Conservation (phyloP, 805 yeast genomes). For the Wickerhamiella galacta region DNA sequence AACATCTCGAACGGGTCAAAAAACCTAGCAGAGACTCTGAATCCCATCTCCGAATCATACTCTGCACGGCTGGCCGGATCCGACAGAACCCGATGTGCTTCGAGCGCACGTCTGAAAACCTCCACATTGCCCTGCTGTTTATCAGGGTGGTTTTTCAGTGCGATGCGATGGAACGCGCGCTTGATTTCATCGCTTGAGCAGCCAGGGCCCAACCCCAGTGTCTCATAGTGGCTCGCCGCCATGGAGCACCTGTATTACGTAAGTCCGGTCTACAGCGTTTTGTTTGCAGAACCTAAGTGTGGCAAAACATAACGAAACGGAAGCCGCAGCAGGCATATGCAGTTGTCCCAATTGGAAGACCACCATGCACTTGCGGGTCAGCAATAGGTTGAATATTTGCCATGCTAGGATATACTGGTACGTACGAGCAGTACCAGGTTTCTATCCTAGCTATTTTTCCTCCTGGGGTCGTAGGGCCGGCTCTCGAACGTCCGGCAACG, state of each 20-base stretch:
- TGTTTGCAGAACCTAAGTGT: background rate
- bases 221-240: constrained; percentile 16
- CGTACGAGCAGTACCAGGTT: too few species aligned
- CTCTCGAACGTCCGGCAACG: too few species aligned
- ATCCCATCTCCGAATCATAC: constrained; percentile 22
- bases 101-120: constrained; percentile 20
- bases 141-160: constrained; percentile 32
- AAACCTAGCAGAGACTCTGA: background rate
- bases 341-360: background rate
- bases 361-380: too few species aligned
- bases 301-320: background rate
- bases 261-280: background rate
- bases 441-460: too few species aligned
- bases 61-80: constrained; percentile 17
- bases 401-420: too few species aligned
- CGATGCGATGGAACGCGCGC: constrained; percentile 24
- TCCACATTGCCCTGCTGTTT: constrained; percentile 18
- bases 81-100: constrained; percentile 21
- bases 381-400: too few species aligned
- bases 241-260: constrained; percentile 2
- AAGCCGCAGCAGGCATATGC: too few species aligned
- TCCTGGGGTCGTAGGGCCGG: too few species aligned
- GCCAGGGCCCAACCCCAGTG: constrained; percentile 16
- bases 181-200: constrained; percentile 19
- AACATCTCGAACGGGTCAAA: background rate